These are phyloP conservation scores for Saccharomyces paradoxus DNA, from an alignment of 805 yeast species.

Conservation along the genomic window DNA sequence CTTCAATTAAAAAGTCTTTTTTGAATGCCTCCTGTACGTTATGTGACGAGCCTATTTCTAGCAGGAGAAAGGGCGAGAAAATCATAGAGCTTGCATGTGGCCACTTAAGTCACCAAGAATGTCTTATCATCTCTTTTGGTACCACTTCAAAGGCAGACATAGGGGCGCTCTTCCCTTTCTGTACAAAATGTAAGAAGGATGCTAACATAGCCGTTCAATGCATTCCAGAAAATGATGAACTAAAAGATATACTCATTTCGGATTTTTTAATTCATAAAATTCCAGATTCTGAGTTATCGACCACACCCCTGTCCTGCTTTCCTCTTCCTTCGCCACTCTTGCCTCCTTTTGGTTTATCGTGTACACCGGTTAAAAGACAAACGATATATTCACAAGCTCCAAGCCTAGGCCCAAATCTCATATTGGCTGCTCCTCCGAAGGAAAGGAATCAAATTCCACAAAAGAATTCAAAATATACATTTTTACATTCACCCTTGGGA, in stretches of 20 bases:
- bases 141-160: slow-evolving; percentile 9
- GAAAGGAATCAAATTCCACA: neutral
- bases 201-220: slow-evolving; percentile 13
- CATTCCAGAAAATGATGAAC: slow-evolving; percentile 22
- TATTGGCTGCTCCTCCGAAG: neutral
- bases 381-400: slow-evolving; percentile 2
- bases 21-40: slow-evolving; percentile 28
- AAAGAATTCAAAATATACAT: neutral
- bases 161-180: slow-evolving; percentile 23
- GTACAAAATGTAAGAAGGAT: slow-evolving; percentile 17
- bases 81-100: slow-evolving; percentile 45
- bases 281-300: neutral
- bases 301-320: neutral
- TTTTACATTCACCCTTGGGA: neutral
- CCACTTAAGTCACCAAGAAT: slow-evolving; percentile 52
- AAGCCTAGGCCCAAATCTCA: neutral
- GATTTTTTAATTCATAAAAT: slow-evolving; percentile 13
- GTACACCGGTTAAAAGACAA: slow-evolving; percentile 3
- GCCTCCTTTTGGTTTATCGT: neutral
- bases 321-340: neutral
- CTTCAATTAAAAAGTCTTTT: slow-evolving; percentile 19
- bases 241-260: slow-evolving; percentile 24
- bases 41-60: slow-evolving; percentile 45
- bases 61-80: slow-evolving; percentile 38
- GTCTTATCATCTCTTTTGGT: slow-evolving; percentile 39